A percentile compares a stretch with the other conserved stretches of the same genome.
Conservation (phyloP, 345 rosid species). For the Brassica incana region DNA sequence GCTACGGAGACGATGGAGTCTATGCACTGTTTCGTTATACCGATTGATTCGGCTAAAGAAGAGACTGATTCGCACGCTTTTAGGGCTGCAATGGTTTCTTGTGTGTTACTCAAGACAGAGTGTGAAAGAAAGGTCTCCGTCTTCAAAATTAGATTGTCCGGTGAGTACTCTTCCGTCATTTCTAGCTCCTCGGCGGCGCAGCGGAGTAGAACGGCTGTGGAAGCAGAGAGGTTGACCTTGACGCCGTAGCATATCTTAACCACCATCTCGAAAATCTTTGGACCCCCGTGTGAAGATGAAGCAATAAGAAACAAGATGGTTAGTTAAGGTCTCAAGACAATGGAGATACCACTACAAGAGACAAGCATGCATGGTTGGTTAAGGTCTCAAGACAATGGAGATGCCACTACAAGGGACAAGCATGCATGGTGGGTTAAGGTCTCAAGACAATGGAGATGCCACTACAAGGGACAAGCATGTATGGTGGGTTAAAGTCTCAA, state of each 20-base stretch:
- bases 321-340: too few species aligned
- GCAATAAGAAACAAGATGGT: too few species aligned
- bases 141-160: slow-evolving; percentile 63
- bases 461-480: too few species aligned
- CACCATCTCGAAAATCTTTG: slow-evolving; percentile 70
- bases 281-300: too few species aligned
- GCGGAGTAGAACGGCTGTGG: slow-evolving; percentile 65
- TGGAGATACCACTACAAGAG: too few species aligned
- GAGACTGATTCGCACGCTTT: slow-evolving; percentile 66
- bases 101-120: slow-evolving; percentile 52
- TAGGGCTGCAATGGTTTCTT: slow-evolving; percentile 61
- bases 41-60: slow-evolving; percentile 52
- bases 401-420: too few species aligned
- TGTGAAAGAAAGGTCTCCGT: slow-evolving; percentile 62
- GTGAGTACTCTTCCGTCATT: slow-evolving; percentile 75
- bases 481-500: too few species aligned
- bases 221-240: slow-evolving; percentile 59
- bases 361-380: too few species aligned
- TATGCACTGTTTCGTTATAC: slow-evolving; percentile 58
- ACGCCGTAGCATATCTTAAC: slow-evolving; percentile 86
- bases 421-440: too few species aligned
- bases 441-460: too few species aligned
- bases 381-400: too few species aligned
- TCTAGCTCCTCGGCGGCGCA: slow-evolving; percentile 84
- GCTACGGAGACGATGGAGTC: slow-evolving; percentile 58